A percentile compares a stretch with the other conserved stretches of the same genome.
Conservation (phyloP, 2,329 filamentous ascomycete genomes). For the Lecanicillium sp. region DNA sequence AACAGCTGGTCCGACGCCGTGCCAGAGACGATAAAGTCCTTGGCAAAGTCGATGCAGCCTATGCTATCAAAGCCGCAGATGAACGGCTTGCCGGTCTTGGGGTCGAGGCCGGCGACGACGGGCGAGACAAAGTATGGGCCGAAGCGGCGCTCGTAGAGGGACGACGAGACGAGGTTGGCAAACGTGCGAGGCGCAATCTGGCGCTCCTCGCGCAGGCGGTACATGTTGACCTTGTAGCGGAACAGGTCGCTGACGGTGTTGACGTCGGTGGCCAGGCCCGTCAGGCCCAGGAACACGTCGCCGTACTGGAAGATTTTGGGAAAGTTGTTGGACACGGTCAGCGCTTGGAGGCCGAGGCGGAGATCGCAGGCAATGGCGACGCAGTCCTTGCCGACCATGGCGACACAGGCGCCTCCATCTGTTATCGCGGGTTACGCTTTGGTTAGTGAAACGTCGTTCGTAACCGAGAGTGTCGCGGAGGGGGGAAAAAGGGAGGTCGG, state of each 20-base stretch:
- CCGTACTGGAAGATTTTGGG: conserved; percentile 99
- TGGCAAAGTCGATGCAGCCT: conserved; percentile 98
- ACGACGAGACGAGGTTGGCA: conserved; percentile 87
- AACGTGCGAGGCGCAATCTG: conserved; percentile 91
- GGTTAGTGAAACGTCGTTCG: too few relatives aligned
- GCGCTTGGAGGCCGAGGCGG: conserved; percentile 88
- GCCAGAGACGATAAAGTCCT: conserved; percentile 97
- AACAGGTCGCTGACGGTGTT: conserved; percentile 92
- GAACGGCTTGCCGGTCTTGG: conserved; percentile 89
- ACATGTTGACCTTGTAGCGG: conserved; percentile 99
- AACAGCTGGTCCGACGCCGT: conserved; percentile 97
- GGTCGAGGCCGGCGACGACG: conserved; percentile 90
- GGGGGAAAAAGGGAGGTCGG: too few relatives aligned
- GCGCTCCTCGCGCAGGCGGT: conserved; percentile 95
- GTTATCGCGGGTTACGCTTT: conserved; percentile 12
- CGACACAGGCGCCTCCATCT: conserved; percentile 90
- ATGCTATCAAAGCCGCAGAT: conserved; percentile 99
- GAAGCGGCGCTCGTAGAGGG: conserved; percentile 91
- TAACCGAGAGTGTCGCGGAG: too few relatives aligned
- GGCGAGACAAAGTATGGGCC: conserved; percentile 95
- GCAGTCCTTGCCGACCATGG: conserved; percentile 99
- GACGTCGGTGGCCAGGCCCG: conserved; percentile 93
- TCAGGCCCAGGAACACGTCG: conserved; percentile 90
- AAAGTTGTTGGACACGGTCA: conserved; percentile 99
- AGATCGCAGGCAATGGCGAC: conserved; percentile 99